phyloP scores from a whole-genome alignment of 2,329 filamentous ascomycete species.

The Pleurostoma richardsiae region DNA sequence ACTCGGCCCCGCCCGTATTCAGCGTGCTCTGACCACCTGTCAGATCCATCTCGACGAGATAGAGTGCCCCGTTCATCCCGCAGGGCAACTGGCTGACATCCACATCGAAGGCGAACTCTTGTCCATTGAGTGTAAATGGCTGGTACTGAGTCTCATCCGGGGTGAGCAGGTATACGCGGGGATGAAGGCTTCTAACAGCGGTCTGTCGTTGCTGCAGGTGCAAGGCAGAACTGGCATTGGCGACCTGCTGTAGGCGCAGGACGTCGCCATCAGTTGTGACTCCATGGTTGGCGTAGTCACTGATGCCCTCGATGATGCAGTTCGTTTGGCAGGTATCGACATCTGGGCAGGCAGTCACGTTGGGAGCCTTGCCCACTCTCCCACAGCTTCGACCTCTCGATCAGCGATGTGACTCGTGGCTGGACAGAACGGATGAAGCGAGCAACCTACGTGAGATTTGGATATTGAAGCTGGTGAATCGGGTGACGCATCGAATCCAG shows the following conservation, averaged over 20 bases:
- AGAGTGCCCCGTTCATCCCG: conserved; percentile 63
- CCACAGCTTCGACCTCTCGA: conserved; percentile 16
- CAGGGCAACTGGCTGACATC: conserved; percentile 61
- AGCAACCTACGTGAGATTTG: conserved; percentile 8
- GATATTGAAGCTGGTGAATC: conserved; percentile 34
- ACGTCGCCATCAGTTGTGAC: conserved; percentile 22
- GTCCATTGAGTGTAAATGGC: conserved; percentile 53
- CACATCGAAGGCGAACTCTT: conserved; percentile 62
- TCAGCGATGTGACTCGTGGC: too few relatives aligned
- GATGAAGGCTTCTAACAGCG: conserved; percentile 16
- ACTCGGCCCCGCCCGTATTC: conserved; percentile 53
- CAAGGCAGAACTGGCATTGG: conserved; percentile 10
- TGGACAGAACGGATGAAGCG: too few relatives aligned
- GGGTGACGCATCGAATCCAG: conserved; percentile 40
- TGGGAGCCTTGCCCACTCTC: conserved; percentile 24
- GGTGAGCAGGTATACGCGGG: conserved; percentile 56
- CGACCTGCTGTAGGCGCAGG: conserved; percentile 20
- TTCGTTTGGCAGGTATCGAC: conserved; percentile 45
- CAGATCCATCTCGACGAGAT: conserved; percentile 48
- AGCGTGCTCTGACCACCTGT: conserved; percentile 53
- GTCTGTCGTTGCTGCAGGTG: conserved; percentile 21
- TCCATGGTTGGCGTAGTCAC: conserved; percentile 34
- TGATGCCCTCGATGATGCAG: conserved; percentile 47
- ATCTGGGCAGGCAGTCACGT: conserved; percentile 41
- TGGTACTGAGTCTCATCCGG: conserved; percentile 50